Evolutionary conservation across 2,329 filamentous ascomycete genomes (phyloP), one percentile per base, ranked within the genome.

Genomic region (Trichoderma aggressivum): DNA sequence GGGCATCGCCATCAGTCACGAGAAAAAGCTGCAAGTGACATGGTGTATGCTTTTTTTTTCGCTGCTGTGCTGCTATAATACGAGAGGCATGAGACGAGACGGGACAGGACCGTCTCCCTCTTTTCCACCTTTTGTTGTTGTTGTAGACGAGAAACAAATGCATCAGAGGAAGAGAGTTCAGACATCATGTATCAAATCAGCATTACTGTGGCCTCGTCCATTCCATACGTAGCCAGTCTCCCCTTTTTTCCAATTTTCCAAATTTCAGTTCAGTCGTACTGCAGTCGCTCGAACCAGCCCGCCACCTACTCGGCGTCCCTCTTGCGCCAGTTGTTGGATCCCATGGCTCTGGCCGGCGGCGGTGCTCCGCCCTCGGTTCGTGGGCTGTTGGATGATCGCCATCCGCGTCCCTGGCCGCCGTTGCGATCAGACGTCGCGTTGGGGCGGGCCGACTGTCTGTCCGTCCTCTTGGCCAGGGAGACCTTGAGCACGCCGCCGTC

Each of bases 401-500:
- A 34, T 12, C 43, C 43, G 43, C 65, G 59, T 34, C 61, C 70
- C 26, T 61, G 64, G 8, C 62, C 70, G 18, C 62, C 60, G 5
- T 60, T 59, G 36, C 70, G 70, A 16, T 62, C 65, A 4, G 50
- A 34, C 5, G 59, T 7, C 34, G 28, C 53, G 36, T 70, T 65
- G 36, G 60, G 18, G 26, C 70, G 63, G 53, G 18, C 30, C 61
- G 32, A 21, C 62, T 70, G n/a, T 66, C 71, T 12, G 67, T 73
- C 7, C 4, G 71, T 60, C 24, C 63, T n/a, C 21, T 67, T 67
- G 3, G 75, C 74, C 43, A 73, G 36, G 2, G 70, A 72, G 5
- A 74, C 74, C 69, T 71, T 75, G 5, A 76, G 58, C 8, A 47
- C 75, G 24, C 78, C 78, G 7, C 75, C 75, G 12, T 76, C 64